Evolutionary conservation across 2,329 filamentous ascomycete genomes (phyloP), one percentile per base, ranked within the genome.

Genomic region (Monilinia aucupariae): DNA sequence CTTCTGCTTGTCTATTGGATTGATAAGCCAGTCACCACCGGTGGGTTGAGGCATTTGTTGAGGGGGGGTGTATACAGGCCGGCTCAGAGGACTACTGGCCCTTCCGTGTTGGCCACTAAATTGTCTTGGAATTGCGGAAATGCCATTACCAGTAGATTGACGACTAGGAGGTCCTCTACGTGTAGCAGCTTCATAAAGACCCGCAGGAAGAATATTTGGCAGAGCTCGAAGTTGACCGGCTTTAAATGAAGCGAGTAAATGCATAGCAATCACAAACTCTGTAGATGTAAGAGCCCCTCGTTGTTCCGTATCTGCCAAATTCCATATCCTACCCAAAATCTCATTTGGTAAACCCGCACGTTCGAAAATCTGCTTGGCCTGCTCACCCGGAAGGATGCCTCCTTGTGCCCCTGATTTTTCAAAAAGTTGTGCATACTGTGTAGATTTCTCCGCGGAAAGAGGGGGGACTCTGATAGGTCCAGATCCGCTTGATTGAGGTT

Each of bases 211-310:
- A 32, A 89, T 85, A 65, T 80, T 88, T 1, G 94, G 94, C 63
- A 97, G 81, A 25, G 84, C 86, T 67, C 91, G 87, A 75, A 99
- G 82, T 37, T 86, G 82, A 27, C 92, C 90, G 15, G 87, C 89
- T 80, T 96, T 96, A 78, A 91, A 91, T 15, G 92, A 96, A 17
- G 91, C 93, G 66, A 99, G 82, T 65, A 99, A 80, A 75, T 99
- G 94, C 94, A 99, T 99, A 52, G 94, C 94, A 72, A 99, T 96
- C 73, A 96, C 90, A 74, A 99, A 99, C 71, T 97, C 94, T 17
- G 92, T 93, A 70, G 87, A 82, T 64, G 92, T 89, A 43, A 99
- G 81, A 39, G 89, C 86, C 58, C 94, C 94, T 60, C 92, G 86
- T 77, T 96, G 92, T 76, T 97, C 92, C 0, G 91, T 94, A 74